These are phyloP conservation scores for Ganoderma sp. DNA, from an alignment of 1,284 basidiomycete species.

Conservation along the genomic window DNA sequence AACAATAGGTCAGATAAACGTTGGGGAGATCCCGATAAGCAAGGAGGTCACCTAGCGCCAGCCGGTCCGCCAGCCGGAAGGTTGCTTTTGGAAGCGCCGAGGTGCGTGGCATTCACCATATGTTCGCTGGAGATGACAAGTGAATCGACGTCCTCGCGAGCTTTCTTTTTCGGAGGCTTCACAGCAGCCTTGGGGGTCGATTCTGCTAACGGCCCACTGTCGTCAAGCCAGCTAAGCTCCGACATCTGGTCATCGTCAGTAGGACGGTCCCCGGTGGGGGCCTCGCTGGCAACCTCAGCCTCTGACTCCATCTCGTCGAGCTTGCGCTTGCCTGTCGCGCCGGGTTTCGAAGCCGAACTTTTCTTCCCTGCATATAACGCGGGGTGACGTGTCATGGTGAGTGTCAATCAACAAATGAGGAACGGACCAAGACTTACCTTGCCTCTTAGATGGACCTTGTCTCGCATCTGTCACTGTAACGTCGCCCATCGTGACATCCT, in stretches of 20 bases:
- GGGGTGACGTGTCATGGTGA: neutral
- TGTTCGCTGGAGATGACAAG: neutral
- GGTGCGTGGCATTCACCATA: neutral
- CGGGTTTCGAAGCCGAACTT: neutral
- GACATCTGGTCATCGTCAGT: neutral
- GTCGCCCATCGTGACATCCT: too few relatives aligned
- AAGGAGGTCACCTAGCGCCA: neutral
- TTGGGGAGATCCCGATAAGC: neutral
- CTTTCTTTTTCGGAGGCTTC: neutral
- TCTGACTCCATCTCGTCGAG: neutral
- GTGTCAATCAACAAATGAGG: neutral
- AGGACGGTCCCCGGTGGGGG: neutral
- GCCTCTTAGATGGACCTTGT: too few relatives aligned
- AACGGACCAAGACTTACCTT: too few relatives aligned
- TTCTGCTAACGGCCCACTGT: neutral
- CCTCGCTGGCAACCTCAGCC: neutral
- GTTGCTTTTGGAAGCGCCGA: neutral
- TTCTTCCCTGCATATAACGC: conserved; percentile 1
- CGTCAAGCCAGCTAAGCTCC: neutral
- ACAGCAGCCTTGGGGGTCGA: neutral
- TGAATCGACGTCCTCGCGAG: neutral
- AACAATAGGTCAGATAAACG: neutral
- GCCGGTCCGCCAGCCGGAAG: neutral
- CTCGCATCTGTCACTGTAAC: too few relatives aligned
- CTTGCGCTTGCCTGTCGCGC: neutral